Evolutionary conservation across 2,329 filamentous ascomycete genomes (phyloP).

Genomic region (Neonectria neomacrospora): DNA sequence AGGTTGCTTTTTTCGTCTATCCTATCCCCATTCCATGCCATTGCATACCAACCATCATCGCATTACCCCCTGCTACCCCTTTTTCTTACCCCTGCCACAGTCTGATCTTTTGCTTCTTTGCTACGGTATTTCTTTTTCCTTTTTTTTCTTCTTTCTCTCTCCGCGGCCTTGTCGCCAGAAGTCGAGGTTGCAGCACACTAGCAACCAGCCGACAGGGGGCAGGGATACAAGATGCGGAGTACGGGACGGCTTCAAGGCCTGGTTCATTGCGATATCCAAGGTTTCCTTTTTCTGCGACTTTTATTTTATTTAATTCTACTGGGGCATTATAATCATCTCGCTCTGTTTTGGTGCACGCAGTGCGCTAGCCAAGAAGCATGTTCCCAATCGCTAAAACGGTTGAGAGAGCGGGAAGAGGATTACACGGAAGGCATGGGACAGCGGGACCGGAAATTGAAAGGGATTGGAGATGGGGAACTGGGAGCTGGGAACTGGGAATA

Average conservation of each 20-base stretch:
- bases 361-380: not conserved
- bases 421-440: not conserved
- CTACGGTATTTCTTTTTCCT: slow-evolving; percentile 15
- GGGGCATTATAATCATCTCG: not conserved
- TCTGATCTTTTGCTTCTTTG: slow-evolving; percentile 19
- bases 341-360: not conserved
- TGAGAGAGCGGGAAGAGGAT: not conserved
- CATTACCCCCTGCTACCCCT: slow-evolving; percentile 1
- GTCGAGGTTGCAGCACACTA: slow-evolving; percentile 23
- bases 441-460: not conserved
- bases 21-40: not conserved
- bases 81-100: not conserved
- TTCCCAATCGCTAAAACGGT: not conserved
- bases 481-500: not conserved
- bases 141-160: not conserved
- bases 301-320: slow-evolving; percentile 2
- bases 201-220: slow-evolving; percentile 6
- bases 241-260: slow-evolving; percentile 26
- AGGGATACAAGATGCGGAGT: slow-evolving; percentile 30
- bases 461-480: not conserved
- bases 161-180: not conserved
- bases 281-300: slow-evolving; percentile 5
- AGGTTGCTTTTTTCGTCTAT: not conserved
- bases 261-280: slow-evolving; percentile 35
- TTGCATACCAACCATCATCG: slow-evolving; percentile 1